Percentiles rank a stretch among this genome's conserved stretches.
phyloP scores from a whole-genome alignment of 1,139 yeast species.

The Blastobotrys buckinghamii region DNA sequence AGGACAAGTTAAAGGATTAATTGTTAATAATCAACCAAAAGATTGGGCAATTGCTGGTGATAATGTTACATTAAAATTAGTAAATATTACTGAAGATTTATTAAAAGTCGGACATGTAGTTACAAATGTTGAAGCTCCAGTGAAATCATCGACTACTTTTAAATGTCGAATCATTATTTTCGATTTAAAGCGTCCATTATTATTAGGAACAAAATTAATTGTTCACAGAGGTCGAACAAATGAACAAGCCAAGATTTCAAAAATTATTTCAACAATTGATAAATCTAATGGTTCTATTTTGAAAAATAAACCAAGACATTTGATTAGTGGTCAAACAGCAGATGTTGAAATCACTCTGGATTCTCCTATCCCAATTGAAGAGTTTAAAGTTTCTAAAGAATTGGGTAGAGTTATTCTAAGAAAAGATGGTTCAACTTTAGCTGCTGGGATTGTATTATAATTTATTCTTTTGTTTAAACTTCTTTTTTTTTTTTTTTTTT shows the following conservation, averaged over 20 bases:
- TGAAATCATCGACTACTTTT: slow-evolving; percentile 48
- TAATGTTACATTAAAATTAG: slow-evolving; percentile 54
- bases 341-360: slow-evolving; percentile 59
- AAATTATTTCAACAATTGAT: slow-evolving; percentile 48
- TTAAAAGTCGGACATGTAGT: slow-evolving; percentile 72
- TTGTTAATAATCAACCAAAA: slow-evolving; percentile 12
- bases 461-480: too few species aligned
- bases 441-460: slow-evolving; percentile 62
- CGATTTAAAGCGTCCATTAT: slow-evolving; percentile 63
- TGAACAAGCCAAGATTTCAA: slow-evolving; percentile 63
- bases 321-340: slow-evolving; percentile 70
- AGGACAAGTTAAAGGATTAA: slow-evolving; percentile 42
- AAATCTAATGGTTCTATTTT: slow-evolving; percentile 38
- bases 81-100: slow-evolving; percentile 44
- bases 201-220: slow-evolving; percentile 79
- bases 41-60: slow-evolving; percentile 65
- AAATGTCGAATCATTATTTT: slow-evolving; percentile 58
- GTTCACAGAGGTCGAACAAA: slow-evolving; percentile 77
- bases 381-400: slow-evolving; percentile 51
- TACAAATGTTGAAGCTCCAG: slow-evolving; percentile 44
- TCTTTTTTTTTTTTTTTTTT: background rate
- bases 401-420: slow-evolving; percentile 81
- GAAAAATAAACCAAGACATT: slow-evolving; percentile 60
- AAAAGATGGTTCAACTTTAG: slow-evolving; percentile 80
- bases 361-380: slow-evolving; percentile 47